phyloP scores from a whole-genome alignment of 352 stramenopile genomes.

The Phytophthora brassicae region DNA sequence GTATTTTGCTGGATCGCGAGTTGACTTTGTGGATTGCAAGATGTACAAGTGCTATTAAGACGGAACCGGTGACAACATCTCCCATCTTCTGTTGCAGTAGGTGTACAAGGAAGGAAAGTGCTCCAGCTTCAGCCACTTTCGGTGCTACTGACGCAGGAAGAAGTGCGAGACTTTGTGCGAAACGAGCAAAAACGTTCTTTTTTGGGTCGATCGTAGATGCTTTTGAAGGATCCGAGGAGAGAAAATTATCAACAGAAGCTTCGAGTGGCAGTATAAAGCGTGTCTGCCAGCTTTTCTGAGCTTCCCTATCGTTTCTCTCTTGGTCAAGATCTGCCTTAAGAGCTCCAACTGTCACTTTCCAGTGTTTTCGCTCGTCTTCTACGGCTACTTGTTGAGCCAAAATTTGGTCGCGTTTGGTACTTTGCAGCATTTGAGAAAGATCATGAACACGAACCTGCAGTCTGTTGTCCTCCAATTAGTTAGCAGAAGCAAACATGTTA shows the following conservation, averaged over 20 bases:
- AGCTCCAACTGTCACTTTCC: conserved; percentile 38
- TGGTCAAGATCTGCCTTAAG: conserved; percentile 55
- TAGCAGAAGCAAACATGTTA: background rate
- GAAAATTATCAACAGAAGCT: conserved; percentile 3
- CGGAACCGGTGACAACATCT: conserved; percentile 63
- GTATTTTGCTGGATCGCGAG: background rate
- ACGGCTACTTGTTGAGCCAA: conserved; percentile 48
- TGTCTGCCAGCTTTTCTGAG: conserved; percentile 57
- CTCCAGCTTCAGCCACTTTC: conserved; percentile 50
- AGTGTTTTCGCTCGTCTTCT: conserved; percentile 46
- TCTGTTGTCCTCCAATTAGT: conserved; percentile 24
- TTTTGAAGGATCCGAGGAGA: conserved; percentile 5
- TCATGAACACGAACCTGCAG: conserved; percentile 61
- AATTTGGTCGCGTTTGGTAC: conserved; percentile 68
- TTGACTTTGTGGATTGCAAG: conserved; percentile 60
- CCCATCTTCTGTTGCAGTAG: conserved; percentile 56
- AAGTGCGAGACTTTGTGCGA: conserved; percentile 71
- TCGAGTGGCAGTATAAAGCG: conserved; percentile 36
- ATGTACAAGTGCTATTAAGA: conserved; percentile 67
- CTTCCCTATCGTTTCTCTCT: conserved; percentile 72
- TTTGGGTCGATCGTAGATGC: conserved; percentile 28
- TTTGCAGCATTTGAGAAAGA: conserved; percentile 51
- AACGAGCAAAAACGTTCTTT: conserved; percentile 66
- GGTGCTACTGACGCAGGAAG: conserved; percentile 48
- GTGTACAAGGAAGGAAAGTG: conserved; percentile 64